Evolutionary conservation across 805 yeast species (phyloP).

Genomic region (Candida pseudofarinosa): DNA sequence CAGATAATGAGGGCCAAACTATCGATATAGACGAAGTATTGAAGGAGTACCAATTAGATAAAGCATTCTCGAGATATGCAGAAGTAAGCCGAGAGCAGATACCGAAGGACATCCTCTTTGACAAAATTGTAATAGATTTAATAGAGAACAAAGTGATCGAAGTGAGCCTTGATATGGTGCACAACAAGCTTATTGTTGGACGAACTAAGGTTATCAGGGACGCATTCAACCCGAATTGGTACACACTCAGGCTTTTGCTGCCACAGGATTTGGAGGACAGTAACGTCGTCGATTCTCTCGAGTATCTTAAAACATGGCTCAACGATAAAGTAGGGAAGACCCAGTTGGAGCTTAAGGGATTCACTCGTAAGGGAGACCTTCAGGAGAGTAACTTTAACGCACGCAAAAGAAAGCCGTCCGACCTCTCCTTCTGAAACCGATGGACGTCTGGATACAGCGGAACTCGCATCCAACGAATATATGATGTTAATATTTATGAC

Average conservation of each 20-base stretch:
- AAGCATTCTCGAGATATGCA: not conserved
- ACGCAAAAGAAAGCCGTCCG: slow-evolving; percentile 10
- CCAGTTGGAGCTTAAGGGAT: slow-evolving; percentile 5
- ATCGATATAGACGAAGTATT: slow-evolving; percentile 11
- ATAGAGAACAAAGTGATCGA: slow-evolving; percentile 19
- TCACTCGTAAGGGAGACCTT: not conserved
- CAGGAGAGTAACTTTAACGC: slow-evolving; percentile 4
- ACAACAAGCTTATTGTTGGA: slow-evolving; percentile 12
- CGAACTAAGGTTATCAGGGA: slow-evolving; percentile 24
- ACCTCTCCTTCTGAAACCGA: not conserved
- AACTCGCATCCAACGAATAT: not conserved
- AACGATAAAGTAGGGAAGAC: slow-evolving; percentile 11
- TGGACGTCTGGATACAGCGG: too few relatives aligned
- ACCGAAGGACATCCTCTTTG: slow-evolving; percentile 8
- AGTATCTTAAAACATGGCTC: slow-evolving; percentile 21
- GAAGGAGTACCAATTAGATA: slow-evolving; percentile 11
- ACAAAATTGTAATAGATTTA: slow-evolving; percentile 21
- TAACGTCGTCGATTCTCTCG: slow-evolving; percentile 14
- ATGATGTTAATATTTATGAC: not conserved
- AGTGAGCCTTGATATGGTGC: slow-evolving; percentile 26
- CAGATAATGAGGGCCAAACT: slow-evolving; percentile 18
- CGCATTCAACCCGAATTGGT: slow-evolving; percentile 20
- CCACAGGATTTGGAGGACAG: slow-evolving; percentile 19
- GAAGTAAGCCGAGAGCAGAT: slow-evolving; percentile 8
- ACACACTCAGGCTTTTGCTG: slow-evolving; percentile 18